These are phyloP conservation scores for Coriolopsis trogii DNA, from an alignment of 1,284 basidiomycete species.

Conservation along the genomic window DNA sequence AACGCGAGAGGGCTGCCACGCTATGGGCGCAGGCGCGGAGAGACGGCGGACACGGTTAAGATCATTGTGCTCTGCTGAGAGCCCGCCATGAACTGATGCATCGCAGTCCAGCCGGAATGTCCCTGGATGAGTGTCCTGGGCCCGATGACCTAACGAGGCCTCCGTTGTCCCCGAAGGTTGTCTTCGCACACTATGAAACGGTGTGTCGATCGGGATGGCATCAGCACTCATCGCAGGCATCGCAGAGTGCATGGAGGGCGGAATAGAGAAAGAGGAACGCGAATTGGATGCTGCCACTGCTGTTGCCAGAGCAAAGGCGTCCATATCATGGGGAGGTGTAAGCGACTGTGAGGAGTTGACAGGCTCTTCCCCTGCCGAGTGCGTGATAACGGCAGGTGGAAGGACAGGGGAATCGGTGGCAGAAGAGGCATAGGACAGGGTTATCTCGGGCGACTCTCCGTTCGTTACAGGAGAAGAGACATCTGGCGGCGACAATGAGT, in stretches of 20 bases:
- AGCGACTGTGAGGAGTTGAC: background rate
- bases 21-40: constrained; percentile 15
- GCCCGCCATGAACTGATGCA: too few relatives aligned
- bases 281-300: constrained; percentile 20
- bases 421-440: constrained; percentile 7
- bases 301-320: constrained; percentile 33
- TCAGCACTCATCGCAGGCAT: constrained; percentile 1
- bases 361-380: background rate
- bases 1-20: constrained; percentile 5
- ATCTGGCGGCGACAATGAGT: too few relatives aligned
- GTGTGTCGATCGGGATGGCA: background rate
- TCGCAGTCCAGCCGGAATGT: too few relatives aligned
- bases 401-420: constrained; percentile 32
- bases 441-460: constrained; percentile 2
- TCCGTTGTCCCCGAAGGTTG: constrained; percentile 2
- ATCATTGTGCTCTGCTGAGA: constrained; percentile 3
- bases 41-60: constrained; percentile 10
- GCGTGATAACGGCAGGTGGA: constrained; percentile 19
- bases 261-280: constrained; percentile 27
- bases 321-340: constrained; percentile 30
- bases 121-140: too few relatives aligned
- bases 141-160: constrained; percentile 9
- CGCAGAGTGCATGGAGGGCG: constrained; percentile 28
- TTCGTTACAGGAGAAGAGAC: too few relatives aligned
- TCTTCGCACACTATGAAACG: too few relatives aligned